phyloP scores from a whole-genome alignment of 306 rosid genomes.

The Cajanus cajan region DNA sequence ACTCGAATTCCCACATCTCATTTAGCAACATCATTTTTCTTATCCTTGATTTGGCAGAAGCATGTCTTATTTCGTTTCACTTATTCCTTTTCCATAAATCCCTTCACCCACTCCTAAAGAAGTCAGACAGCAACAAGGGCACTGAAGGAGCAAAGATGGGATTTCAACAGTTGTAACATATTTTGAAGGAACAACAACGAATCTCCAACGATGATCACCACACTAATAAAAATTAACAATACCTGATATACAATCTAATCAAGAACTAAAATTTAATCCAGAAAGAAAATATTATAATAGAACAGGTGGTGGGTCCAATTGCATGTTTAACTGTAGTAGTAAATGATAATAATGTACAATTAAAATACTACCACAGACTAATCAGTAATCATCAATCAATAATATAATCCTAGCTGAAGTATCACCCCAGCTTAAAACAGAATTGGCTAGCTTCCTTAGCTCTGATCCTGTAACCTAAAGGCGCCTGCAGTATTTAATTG shows the following conservation, averaged over 20 bases:
- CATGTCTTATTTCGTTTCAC: neutral
- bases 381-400: constrained; percentile 8
- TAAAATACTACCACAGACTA: constrained; percentile 20
- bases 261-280: neutral
- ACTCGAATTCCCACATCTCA: too few relatives aligned
- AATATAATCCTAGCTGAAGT: constrained; percentile 20
- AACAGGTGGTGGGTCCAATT: neutral
- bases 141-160: neutral
- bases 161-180: neutral
- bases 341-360: constrained; percentile 31
- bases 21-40: too few relatives aligned
- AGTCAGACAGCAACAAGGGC: neutral
- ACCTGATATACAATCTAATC: neutral
- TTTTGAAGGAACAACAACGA: neutral
- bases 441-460: neutral
- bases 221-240: neutral
- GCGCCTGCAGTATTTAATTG: constrained; percentile 68
- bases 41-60: too few relatives aligned
- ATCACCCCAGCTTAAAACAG: constrained; percentile 11
- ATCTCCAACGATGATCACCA: neutral
- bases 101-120: neutral
- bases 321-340: constrained; percentile 15
- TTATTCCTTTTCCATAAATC: neutral
- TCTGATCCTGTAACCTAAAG: neutral
- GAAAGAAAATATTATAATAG: neutral